These are phyloP conservation scores for Fusarium pseudonygamai DNA, from an alignment of 2,329 filamentous ascomycete genomes.

Conservation along the genomic window DNA sequence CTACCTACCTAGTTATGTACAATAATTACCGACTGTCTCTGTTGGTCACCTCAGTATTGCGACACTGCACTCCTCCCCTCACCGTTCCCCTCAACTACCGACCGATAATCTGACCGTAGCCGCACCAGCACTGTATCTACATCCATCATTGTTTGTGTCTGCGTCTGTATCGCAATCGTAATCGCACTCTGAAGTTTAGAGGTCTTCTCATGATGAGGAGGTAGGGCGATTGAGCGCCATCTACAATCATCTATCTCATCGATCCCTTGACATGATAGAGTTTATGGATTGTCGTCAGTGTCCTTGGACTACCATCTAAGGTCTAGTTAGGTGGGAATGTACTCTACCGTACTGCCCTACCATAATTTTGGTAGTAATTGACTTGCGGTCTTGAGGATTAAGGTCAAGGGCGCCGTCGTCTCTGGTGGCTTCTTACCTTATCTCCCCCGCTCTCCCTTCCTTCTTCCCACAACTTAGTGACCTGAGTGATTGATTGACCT, in stretches of 20 bases:
- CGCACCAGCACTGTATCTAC: not conserved
- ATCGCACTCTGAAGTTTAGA: not conserved
- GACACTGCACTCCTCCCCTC: slow-evolving; percentile 28
- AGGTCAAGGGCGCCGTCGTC: not conserved
- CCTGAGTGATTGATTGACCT: slow-evolving; percentile 12
- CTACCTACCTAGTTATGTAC: not conserved
- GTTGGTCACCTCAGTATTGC: slow-evolving; percentile 6
- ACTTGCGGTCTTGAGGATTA: slow-evolving; percentile 3
- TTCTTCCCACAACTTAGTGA: not conserved
- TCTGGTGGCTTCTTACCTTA: slow-evolving; percentile 30
- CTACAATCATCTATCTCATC: slow-evolving; percentile 17
- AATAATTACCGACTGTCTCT: not conserved
- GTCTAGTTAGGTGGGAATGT: not conserved
- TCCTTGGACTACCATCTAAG: not conserved
- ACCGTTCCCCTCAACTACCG: slow-evolving; percentile 14
- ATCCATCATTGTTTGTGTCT: not conserved
- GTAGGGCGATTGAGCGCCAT: slow-evolving; percentile 14
- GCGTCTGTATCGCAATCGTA: not conserved
- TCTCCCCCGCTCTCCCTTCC: slow-evolving; percentile 31
- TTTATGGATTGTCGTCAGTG: slow-evolving; percentile 17
- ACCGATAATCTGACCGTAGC: not conserved
- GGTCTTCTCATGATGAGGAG: not conserved
- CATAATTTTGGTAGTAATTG: slow-evolving; percentile 9
- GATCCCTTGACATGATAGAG: slow-evolving; percentile 26
- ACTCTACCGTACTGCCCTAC: slow-evolving; percentile 1